Evolutionary conservation across 2,329 filamentous ascomycete genomes (phyloP).

Genomic region (Nakataea oryzae): DNA sequence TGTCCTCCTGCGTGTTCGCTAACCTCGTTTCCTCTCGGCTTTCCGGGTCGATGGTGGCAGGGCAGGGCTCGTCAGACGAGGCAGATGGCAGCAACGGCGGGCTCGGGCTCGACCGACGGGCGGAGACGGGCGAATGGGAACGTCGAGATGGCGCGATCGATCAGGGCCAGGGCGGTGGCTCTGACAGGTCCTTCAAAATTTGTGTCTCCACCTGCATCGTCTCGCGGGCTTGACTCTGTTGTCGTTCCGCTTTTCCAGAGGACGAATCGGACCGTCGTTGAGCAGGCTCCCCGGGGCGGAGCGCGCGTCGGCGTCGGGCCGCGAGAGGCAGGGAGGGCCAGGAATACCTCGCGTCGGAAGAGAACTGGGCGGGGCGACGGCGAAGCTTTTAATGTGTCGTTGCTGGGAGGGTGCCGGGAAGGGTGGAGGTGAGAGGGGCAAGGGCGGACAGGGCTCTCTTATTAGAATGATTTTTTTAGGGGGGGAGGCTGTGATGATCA

Average conservation of each 20-base stretch:
- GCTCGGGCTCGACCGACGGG: not conserved
- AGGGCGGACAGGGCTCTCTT: not conserved
- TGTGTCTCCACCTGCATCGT: not conserved
- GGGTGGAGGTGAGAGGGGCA: not conserved
- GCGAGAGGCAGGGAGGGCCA: not conserved
- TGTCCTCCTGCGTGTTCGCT: not conserved
- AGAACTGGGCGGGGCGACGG: too few species aligned
- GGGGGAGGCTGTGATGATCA: not conserved
- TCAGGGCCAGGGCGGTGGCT: not conserved
- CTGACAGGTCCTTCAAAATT: not conserved
- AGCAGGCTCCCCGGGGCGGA: not conserved
- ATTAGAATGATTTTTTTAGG: too few species aligned
- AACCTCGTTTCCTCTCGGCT: not conserved
- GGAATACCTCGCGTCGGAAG: too few species aligned
- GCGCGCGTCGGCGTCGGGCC: not conserved
- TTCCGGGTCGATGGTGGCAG: too few species aligned
- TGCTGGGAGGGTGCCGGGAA: too few species aligned
- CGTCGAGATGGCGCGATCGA: not conserved
- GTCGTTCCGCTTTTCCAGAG: not conserved
- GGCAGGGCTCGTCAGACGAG: too few species aligned
- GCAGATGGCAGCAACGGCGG: too few species aligned
- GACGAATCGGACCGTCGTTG: not conserved
- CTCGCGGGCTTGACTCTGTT: not conserved
- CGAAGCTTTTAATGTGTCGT: not conserved
- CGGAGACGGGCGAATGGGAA: not conserved